Conservation (phyloP, 1,284 basidiomycete genomes). For the Golubevia sp. region DNA sequence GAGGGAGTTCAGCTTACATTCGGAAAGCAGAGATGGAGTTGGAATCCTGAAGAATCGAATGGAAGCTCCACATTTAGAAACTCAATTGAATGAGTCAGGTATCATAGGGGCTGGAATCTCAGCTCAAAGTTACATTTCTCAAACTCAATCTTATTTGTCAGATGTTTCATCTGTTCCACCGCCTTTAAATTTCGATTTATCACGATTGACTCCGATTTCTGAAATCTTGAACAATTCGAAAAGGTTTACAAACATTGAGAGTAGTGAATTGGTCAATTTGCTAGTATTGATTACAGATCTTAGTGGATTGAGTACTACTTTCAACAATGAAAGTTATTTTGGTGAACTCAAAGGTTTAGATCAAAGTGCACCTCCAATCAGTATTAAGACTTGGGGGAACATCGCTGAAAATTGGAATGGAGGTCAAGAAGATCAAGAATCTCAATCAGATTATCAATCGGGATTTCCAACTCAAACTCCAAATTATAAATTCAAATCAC, state of each 20-base stretch:
- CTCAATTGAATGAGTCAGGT: not conserved
- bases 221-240: too few species aligned
- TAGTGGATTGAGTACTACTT: not conserved
- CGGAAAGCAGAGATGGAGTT: not conserved
- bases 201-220: too few species aligned
- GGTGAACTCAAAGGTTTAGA: not conserved
- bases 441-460: not conserved
- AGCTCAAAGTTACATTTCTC: not conserved
- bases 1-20: not conserved
- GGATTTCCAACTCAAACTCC: not conserved
- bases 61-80: too few species aligned
- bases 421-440: not conserved
- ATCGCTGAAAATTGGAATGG: not conserved
- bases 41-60: too few species aligned
- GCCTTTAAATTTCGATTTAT: too few species aligned
- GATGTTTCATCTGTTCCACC: too few species aligned
- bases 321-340: not conserved
- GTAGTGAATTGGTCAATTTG: too few species aligned
- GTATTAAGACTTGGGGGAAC: not conserved
- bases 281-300: not conserved
- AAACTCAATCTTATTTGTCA: too few species aligned
- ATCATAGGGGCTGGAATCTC: not conserved
- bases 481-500: not conserved
- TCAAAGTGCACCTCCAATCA: not conserved
- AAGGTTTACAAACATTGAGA: too few species aligned